Base-by-base conservation (phyloP, 495 filamentous ascomycete species). In the Collariella sp. region DNA sequence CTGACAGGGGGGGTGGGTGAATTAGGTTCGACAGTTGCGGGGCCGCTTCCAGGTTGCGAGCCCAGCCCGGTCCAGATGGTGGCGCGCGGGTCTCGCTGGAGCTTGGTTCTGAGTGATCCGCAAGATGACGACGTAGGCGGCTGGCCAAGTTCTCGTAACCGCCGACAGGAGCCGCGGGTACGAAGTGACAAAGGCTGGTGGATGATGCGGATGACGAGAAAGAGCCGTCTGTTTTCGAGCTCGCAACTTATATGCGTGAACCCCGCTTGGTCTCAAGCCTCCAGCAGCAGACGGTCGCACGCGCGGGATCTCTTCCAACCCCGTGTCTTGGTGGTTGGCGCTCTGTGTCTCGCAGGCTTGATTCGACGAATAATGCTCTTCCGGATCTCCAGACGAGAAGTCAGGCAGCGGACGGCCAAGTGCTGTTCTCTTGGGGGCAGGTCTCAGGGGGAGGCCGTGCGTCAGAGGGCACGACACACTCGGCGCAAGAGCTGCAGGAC, bases 1-100 rank as follows among this genome's bases (percentile, higher is more conserved):
- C 39, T n/a, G 52, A 54, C 56, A 26, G 36, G 56, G 50, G 35
- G 50, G 56, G 31, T 58, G 46, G 18, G 50, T 47, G 46, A 5
- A 26, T 40, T 55, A 46, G 45, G n/a, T n/a, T n/a, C n/a, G 29
- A 13, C 16, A 19, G 4, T 50, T 50, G 39, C 39, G 46, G 54
- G 46, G 39, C 53, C 19, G 29, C 46, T 42, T n/a, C n/a, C n/a
- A n/a, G 13, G 22, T 5, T 24, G 52, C 15, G 18, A 48, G 45
- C 38, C 45, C 53, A 49, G 52, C 33, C 53, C 36, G 26, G 53
- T 44, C 42, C 36, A 48, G 42, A 40, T 35, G 16, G 43, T 22
- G 35, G 35, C 33, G 18, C 24, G 38, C 26, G 36, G 52, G 20
- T 35, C 52, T 53, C 33, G 35, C 7, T 20, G 34, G 20, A 20